These are phyloP conservation scores for Fusarium vanettenii DNA, from an alignment of 2,329 filamentous ascomycete genomes.

Conservation along the genomic window DNA sequence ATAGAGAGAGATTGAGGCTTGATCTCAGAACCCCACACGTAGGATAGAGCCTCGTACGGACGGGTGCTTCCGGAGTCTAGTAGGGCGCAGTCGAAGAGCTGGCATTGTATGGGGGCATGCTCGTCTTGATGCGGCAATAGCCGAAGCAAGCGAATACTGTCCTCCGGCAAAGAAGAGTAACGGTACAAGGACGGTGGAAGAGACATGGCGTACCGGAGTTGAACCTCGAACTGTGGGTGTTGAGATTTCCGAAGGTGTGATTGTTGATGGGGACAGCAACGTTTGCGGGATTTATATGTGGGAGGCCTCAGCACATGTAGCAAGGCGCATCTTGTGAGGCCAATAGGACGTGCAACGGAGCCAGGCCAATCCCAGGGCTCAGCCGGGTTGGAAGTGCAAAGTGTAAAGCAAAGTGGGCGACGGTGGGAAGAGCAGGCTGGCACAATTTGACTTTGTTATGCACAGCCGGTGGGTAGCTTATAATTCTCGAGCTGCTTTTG, in stretches of 20 bases:
- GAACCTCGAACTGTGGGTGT: background rate
- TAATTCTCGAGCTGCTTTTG: background rate
- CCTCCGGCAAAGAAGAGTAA: background rate
- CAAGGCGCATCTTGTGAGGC: background rate
- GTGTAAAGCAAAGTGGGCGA: background rate
- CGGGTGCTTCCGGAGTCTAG: background rate
- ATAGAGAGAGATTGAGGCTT: background rate
- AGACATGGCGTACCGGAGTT: background rate
- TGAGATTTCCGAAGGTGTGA: background rate
- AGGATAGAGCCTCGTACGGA: background rate
- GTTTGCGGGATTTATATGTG: background rate
- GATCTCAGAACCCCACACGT: background rate
- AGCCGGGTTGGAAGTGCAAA: background rate
- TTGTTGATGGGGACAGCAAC: background rate
- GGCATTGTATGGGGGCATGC: background rate
- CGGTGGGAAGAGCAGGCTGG: background rate
- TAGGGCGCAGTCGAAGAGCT: background rate
- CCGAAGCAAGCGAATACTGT: background rate
- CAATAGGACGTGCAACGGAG: background rate
- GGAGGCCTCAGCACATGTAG: background rate
- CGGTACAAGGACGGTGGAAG: background rate
- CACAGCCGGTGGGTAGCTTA: background rate
- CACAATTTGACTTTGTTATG: background rate
- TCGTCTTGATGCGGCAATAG: background rate
- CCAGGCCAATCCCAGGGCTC: background rate